phyloP scores from a whole-genome alignment of 495 filamentous ascomycete genomes.

The Zalerion maritima region DNA sequence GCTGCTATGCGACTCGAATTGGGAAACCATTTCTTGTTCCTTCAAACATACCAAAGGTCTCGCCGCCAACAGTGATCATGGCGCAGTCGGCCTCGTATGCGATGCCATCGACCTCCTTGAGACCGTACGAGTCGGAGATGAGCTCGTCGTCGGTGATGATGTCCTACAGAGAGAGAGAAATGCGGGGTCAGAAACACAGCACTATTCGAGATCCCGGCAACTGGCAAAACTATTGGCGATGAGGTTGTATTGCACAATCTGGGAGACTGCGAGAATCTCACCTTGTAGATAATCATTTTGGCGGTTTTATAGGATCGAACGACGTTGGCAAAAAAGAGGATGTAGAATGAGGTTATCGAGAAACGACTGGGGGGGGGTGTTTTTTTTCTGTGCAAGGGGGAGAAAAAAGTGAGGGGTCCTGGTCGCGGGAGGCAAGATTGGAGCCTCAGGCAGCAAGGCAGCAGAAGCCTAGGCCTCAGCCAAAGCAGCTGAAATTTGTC shows the following conservation, averaged over 20 bases:
- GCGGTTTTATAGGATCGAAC: slow-evolving; percentile 14
- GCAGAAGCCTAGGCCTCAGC: too few species aligned
- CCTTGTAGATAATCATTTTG: slow-evolving; percentile 88
- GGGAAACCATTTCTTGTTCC: neutral
- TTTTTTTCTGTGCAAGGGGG: too few species aligned
- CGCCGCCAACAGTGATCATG: slow-evolving; percentile 63
- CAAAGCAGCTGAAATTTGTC: too few species aligned
- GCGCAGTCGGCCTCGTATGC: slow-evolving; percentile 81
- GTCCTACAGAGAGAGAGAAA: slow-evolving; percentile 48
- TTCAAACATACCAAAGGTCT: slow-evolving; percentile 56
- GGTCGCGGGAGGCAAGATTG: too few species aligned
- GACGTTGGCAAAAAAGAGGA: too few species aligned
- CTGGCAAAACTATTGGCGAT: slow-evolving; percentile 5
- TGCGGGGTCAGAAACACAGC: slow-evolving; percentile 9
- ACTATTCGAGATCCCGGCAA: too few species aligned
- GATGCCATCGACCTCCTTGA: slow-evolving; percentile 59
- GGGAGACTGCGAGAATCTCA: slow-evolving; percentile 22
- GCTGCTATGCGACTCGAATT: neutral
- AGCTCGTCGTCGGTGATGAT: slow-evolving; percentile 83
- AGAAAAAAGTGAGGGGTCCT: too few species aligned
- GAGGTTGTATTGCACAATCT: neutral
- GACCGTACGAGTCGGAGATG: slow-evolving; percentile 80
- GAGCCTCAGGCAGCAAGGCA: too few species aligned
- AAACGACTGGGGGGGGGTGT: too few species aligned
- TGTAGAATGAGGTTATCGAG: too few species aligned